These are phyloP conservation scores for Theileria orientalis DNA, from an alignment of 169 alveolate genomes.

Conservation along the genomic window DNA sequence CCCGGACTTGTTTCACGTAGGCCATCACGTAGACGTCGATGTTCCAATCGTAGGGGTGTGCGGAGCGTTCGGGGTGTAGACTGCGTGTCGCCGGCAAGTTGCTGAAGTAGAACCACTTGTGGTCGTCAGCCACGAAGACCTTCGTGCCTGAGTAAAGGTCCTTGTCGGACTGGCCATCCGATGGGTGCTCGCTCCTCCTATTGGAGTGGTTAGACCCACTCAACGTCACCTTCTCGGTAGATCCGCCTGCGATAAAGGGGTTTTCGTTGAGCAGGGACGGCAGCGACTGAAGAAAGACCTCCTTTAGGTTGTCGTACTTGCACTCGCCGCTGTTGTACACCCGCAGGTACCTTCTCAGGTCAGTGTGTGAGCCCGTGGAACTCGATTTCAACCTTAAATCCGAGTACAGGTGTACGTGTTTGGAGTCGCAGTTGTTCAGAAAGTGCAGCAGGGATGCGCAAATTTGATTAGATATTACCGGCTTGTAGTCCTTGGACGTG, in stretches of 20 bases:
- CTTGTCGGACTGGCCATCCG: not conserved
- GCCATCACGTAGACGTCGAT: conserved; percentile 43
- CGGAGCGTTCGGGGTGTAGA: not conserved
- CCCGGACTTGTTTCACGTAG: conserved; percentile 19
- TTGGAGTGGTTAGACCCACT: no score
- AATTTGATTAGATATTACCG: conserved; percentile 55
- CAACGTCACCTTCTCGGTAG: conserved; percentile 1
- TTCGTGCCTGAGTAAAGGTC: conserved; percentile 19
- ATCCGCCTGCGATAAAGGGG: not conserved
- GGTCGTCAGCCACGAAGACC: conserved; percentile 40
- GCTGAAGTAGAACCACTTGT: conserved; percentile 44
- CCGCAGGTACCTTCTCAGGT: conserved; percentile 11
- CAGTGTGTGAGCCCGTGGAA: conserved; percentile 8
- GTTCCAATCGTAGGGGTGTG: conserved; percentile 4
- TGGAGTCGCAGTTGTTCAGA: conserved; percentile 1
- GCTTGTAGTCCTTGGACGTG: conserved; percentile 43
- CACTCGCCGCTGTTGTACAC: conserved; percentile 24
- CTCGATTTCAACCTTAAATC: not conserved
- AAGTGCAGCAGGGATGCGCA: conserved; percentile 28
- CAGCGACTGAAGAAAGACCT: not conserved
- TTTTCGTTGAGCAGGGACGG: conserved; percentile 22
- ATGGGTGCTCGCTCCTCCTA: conserved; percentile 1
- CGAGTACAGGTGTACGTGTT: not conserved
- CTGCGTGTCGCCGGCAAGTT: conserved; percentile 23
- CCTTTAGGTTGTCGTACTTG: conserved; percentile 8